These are phyloP conservation scores for Calonectria fujianensis DNA, from an alignment of 2,329 filamentous ascomycete genomes.

Conservation along the genomic window DNA sequence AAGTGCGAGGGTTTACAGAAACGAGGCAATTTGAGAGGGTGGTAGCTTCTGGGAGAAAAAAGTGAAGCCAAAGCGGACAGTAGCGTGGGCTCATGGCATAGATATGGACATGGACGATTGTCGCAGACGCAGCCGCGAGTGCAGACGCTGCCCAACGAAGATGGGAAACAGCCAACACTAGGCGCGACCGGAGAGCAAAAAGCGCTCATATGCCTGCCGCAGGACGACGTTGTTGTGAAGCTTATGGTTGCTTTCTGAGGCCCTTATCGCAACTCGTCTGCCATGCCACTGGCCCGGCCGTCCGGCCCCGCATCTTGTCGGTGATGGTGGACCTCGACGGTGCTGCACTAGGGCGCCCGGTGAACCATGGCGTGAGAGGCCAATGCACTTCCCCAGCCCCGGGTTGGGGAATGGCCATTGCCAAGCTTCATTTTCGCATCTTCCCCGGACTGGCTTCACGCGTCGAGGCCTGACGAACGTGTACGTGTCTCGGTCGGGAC, in stretches of 20 bases:
- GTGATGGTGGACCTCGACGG: conserved; percentile 34
- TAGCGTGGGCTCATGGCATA: conserved; percentile 28
- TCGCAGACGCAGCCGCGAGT: not conserved
- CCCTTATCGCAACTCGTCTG: conserved; percentile 27
- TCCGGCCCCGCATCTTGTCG: conserved; percentile 31
- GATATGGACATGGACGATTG: conserved; percentile 9
- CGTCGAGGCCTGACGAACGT: conserved; percentile 4
- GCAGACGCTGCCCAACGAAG: conserved; percentile 29
- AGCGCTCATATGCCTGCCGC: conserved; percentile 21
- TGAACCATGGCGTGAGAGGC: conserved; percentile 23
- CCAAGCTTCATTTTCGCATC: conserved; percentile 1
- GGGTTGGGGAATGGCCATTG: not conserved
- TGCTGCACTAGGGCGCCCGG: conserved; percentile 11
- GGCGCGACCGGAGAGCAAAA: conserved; percentile 11
- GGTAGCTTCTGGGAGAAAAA: not conserved
- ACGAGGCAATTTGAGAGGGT: not conserved
- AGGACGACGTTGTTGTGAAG: not conserved
- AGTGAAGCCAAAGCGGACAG: conserved; percentile 29
- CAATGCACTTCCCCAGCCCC: not conserved
- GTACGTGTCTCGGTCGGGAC: conserved; percentile 20
- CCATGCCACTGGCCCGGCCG: conserved; percentile 22
- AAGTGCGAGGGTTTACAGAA: conserved; percentile 3
- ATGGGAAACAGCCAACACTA: conserved; percentile 13
- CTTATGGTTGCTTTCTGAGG: conserved; percentile 18
- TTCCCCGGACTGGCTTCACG: conserved; percentile 5